Evolutionary conservation across 192 early-diverging fungal species (phyloP), one percentile per base, ranked within the genome.

Genomic region (Backusella australiensis): DNA sequence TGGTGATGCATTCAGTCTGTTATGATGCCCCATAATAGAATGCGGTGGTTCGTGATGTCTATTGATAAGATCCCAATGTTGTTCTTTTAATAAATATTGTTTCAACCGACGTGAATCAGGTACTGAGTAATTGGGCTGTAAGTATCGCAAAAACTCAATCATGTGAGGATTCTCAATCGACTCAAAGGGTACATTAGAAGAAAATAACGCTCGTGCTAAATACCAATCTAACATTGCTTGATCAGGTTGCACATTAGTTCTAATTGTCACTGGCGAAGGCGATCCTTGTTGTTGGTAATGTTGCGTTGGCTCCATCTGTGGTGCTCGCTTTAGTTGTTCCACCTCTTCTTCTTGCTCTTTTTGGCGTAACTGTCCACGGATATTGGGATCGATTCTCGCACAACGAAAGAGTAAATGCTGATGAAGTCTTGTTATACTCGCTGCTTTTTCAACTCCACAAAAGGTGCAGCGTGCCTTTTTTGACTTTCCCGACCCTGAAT

Each of bases 11-110:
- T 29, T 29, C 12, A 63, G 4, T 29, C 56, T 63, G 26, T 11
- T 12, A 63, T 29, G 56, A 2, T 63, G 56, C 21, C 29, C 56
- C 21, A 29, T 29, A 6, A 26, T 63, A 63, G 56, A 63, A 29
- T 12, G 1, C 3, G 9, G 23, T 63, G 23, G 0, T 63, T 63
- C 56, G 12, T 69, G 21, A 67, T 38, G 7, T 38, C 36, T 23
- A 14, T 35, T 26, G 14, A 76, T 35, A n/a, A 76, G 29, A 49
- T 76, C 75, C 75, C 75, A 76, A 23, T 76, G 75, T 7, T 76
- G 63, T n/a, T 63, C 44, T 34, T 76, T 76, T 44, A 76, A 44
- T 29, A 76, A 67, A 67, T 69, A 68, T 68, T 76, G 75, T n/a
- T 68, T 38, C 34, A 76, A 34, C 3, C 75, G 63, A 12, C 75